phyloP scores from a whole-genome alignment of 345 rosid genomes.

The Lepidium aucheri region DNA sequence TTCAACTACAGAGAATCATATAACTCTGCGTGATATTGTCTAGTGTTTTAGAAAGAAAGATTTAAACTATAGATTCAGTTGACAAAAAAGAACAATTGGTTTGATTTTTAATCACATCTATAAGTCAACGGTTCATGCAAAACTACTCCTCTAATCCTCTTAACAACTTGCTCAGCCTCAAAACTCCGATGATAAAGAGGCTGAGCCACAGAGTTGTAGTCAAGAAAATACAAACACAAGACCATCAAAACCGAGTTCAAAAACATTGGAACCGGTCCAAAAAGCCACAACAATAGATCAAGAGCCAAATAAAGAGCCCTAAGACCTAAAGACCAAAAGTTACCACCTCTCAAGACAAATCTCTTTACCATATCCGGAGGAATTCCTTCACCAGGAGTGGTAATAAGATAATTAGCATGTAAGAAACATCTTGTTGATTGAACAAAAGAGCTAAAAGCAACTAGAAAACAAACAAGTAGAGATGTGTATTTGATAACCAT shows the following conservation, averaged over 20 bases:
- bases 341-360: conserved; percentile 55
- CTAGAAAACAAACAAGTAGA: conserved; percentile 50
- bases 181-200: conserved; percentile 41
- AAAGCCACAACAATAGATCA: conserved; percentile 59
- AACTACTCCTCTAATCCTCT: conserved; percentile 25
- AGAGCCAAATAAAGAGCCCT: conserved; percentile 68
- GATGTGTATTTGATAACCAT: conserved; percentile 55
- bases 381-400: conserved; percentile 37
- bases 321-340: conserved; percentile 67
- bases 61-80: no score
- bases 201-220: conserved; percentile 37
- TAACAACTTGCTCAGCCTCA: conserved; percentile 4
- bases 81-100: not conserved
- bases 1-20: no score
- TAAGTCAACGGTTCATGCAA: conserved; percentile 24
- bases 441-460: conserved; percentile 64
- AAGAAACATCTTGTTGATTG: conserved; percentile 58
- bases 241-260: conserved; percentile 43
- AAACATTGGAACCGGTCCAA: conserved; percentile 82
- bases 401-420: conserved; percentile 59
- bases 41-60: no score
- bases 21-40: no score
- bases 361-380: conserved; percentile 32
- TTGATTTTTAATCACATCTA: not conserved
- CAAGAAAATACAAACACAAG: conserved; percentile 37